These are phyloP conservation scores for Takakia lepidozioides DNA, from an alignment of 225 moss, liverwort and hornwort genomes.

Conservation along the genomic window DNA sequence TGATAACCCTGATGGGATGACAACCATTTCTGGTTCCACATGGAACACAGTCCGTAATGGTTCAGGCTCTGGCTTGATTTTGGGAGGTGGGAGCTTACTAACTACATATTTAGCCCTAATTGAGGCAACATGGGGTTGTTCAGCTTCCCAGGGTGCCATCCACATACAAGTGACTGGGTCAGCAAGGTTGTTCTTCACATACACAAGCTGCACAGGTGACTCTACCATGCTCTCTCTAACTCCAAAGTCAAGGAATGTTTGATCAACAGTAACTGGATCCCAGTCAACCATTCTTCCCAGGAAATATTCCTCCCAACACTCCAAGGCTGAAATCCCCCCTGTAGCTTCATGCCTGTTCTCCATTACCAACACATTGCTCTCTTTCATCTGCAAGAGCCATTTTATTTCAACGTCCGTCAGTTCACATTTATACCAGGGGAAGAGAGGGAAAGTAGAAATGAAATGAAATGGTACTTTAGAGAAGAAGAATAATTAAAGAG, in stretches of 20 bases:
- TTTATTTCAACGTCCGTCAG: no score
- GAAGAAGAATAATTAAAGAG: no score
- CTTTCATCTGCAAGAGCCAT: constrained; percentile 28
- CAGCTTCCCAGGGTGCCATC: constrained; percentile 65
- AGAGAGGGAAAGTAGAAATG: no score
- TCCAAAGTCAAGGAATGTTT: constrained; percentile 50
- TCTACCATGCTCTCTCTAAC: constrained; percentile 40
- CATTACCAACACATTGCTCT: constrained; percentile 48
- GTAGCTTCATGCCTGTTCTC: constrained; percentile 44
- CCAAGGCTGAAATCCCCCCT: constrained; percentile 57
- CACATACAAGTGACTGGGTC: constrained; percentile 65
- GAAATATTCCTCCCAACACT: constrained; percentile 87
- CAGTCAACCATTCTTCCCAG: constrained; percentile 83
- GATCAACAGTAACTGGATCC: constrained; percentile 68
- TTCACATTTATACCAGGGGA: no score
- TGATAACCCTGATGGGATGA: constrained; percentile 56
- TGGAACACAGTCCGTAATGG: constrained; percentile 39
- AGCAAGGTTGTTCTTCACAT: constrained; percentile 73
- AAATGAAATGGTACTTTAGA: no score
- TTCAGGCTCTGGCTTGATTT: constrained; percentile 10
- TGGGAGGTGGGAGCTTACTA: constrained; percentile 29
- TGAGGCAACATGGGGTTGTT: constrained; percentile 37
- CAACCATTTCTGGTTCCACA: constrained; percentile 47
- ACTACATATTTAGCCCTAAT: constrained; percentile 28
- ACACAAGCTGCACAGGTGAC: constrained; percentile 55